Percentiles rank a stretch among this genome's conserved stretches.
Evolutionary conservation across 2,329 filamentous ascomycete genomes (phyloP).

Genomic region (Aspergillus ruber): DNA sequence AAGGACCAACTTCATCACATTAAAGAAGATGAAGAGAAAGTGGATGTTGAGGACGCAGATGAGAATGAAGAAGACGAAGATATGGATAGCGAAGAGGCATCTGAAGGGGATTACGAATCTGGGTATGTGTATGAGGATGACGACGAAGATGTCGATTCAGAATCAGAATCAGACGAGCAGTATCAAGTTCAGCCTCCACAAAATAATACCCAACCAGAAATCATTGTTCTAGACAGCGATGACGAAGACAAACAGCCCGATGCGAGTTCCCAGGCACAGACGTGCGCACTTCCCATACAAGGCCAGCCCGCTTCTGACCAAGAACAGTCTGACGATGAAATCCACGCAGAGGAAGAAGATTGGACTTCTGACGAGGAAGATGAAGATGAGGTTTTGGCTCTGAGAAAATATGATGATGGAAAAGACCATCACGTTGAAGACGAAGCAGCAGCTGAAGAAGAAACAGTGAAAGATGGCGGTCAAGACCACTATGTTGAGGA

Average conservation of each 20-base stretch:
- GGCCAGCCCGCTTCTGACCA: background rate
- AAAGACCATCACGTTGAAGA: background rate
- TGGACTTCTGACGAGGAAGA: constrained; percentile 1
- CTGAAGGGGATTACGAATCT: constrained; percentile 10
- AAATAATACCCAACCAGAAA: constrained; percentile 21
- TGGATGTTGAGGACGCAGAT: constrained; percentile 7
- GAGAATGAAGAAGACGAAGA: constrained; percentile 11
- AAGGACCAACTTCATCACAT: constrained; percentile 1
- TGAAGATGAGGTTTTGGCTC: background rate
- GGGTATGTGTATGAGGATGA: constrained; percentile 11
- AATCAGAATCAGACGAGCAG: background rate
- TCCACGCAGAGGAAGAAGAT: background rate
- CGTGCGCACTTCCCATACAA: background rate
- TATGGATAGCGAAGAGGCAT: constrained; percentile 10
- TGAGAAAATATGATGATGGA: background rate
- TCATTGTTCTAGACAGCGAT: constrained; percentile 39
- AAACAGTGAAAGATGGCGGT: background rate
- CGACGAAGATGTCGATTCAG: constrained; percentile 14
- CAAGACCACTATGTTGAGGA: background rate
- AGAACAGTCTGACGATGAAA: background rate
- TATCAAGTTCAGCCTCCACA: constrained; percentile 4
- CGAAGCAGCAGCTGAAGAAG: background rate
- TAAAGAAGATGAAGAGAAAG: constrained; percentile 10
- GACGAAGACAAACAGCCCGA: constrained; percentile 31
- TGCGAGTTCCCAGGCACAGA: background rate